Evolutionary conservation across 1,284 basidiomycete species (phyloP), one percentile per base, ranked within the genome.

Genomic region (Wolfiporia cocos): DNA sequence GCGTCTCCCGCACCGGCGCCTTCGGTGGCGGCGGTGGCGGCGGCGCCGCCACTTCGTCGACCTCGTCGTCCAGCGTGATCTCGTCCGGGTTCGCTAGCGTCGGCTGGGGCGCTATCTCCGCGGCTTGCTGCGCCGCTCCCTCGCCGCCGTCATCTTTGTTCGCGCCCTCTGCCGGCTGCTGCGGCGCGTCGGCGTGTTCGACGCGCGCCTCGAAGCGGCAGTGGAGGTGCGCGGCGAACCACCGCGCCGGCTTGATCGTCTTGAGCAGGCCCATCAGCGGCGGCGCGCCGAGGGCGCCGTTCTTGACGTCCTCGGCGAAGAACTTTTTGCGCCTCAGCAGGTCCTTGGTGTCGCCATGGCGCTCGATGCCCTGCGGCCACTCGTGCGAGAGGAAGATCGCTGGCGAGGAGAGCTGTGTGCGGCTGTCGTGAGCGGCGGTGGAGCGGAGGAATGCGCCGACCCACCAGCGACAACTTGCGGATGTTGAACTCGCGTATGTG

Each of bases 141-240:
- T 67, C 66, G 9, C 60, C 64, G 44, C 75, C 76, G 21, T 48
- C 43, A 24, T 80, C 79, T 44, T 76, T 76, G 24, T 86, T 76
- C 10, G 61, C 49, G 47, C 86, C 85, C 57, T 86, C 82, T 43
- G 85, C 81, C 2, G 82, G 82, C 33, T 44, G 12, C 10, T 28
- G 22, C 20, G 18, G 22, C 17, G 31, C 17, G 23, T 24, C 19
- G 12, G 46, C 61, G 52, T 92, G 88, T 4, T 72, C 57, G 4
- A 92, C 74, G 0, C 70, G 71, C 1, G 90, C 90, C 49, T 85
- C 79, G 50, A 81, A 84, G 38, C 86, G 84, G 47, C 88, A 86
- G 59, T 99, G 96, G 38, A 99, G 57, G 67, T 99, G 96, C 0
- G 94, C 96, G 1, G 91, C 69, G 61, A 98, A 98, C 96, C 96